Evolutionary conservation across 371 early-diverging fungal species (phyloP), one percentile per base, ranked within the genome.

Genomic region (Zychaea mexicana): DNA sequence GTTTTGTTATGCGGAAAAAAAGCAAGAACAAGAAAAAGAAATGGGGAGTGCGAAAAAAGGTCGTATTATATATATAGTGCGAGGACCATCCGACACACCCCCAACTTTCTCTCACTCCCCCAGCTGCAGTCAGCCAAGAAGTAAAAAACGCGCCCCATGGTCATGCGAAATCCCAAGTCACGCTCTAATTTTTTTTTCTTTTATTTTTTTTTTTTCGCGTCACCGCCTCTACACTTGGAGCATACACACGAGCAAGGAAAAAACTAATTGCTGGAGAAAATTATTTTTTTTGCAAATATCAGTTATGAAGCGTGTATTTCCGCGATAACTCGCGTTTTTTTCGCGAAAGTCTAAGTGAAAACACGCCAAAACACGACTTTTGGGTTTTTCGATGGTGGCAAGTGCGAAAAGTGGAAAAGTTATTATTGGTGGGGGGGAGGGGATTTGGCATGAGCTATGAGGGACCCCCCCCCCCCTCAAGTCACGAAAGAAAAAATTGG

Each of bases 51-150:
- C 5, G 38, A 33, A 49, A 49, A 49, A 49, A 49, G 24, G 26
- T 27, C 4, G 62, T 8, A 28, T 62, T 62, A 62, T 62, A 62
- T 62, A 62, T 53, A 45, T 55, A 53, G 28, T 39, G 38, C 12
- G 33, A 54, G 6, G 15, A 15, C 36, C 10, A n/a, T n/a, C n/a
- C n/a, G n/a, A n/a, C n/a, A n/a, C 15, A 17, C 13, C 42, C 15
- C 15, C 15, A 15, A 42, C 13, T 42, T 15, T 42, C 15, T 4
- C 15, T n/a, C n/a, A n/a, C n/a, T n/a, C n/a, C n/a, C n/a, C n/a
- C n/a, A n/a, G n/a, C n/a, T n/a, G n/a, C n/a, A n/a, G n/a, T n/a
- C n/a, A n/a, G n/a, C n/a, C n/a, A n/a, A n/a, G n/a, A n/a, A n/a
- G n/a, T n/a, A n/a, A n/a, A n/a, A n/a, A n/a, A n/a, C n/a, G n/a